These are phyloP conservation scores for Ceratobasidium sp. DNA, from an alignment of 1,284 basidiomycete species.

Conservation along the genomic window DNA sequence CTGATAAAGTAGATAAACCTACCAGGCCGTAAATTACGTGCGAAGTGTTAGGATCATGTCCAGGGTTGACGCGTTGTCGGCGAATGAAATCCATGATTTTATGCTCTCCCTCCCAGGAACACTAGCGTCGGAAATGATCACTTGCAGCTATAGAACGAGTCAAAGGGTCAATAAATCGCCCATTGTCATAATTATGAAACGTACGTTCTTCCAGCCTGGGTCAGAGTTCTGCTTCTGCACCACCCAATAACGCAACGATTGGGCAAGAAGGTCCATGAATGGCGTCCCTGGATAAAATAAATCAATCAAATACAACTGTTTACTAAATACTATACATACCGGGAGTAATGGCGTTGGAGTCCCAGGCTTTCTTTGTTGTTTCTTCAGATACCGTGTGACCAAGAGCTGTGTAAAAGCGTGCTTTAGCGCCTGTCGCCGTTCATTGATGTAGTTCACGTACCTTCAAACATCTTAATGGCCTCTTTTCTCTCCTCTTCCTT, in stretches of 20 bases:
- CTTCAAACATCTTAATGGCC: constrained; percentile 84
- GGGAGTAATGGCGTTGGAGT: constrained; percentile 98
- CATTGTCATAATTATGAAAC: constrained; percentile 45
- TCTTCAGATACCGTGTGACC: constrained; percentile 88
- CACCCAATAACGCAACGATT: constrained; percentile 94
- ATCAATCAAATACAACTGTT: background rate
- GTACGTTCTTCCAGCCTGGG: constrained; percentile 91
- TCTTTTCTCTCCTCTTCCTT: constrained; percentile 87
- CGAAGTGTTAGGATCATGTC: constrained; percentile 92
- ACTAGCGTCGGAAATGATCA: constrained; percentile 95
- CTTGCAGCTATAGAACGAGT: constrained; percentile 69
- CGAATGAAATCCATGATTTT: constrained; percentile 99
- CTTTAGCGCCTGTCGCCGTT: constrained; percentile 1
- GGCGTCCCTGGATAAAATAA: constrained; percentile 69
- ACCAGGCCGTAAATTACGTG: constrained; percentile 98
- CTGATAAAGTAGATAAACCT: constrained; percentile 46
- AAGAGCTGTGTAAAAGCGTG: constrained; percentile 68
- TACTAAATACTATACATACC: constrained; percentile 48
- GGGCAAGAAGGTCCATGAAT: constrained; percentile 94
- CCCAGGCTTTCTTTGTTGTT: constrained; percentile 89
- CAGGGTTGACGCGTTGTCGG: constrained; percentile 83
- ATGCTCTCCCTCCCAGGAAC: constrained; percentile 99
- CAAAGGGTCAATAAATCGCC: constrained; percentile 38
- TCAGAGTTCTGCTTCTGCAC: constrained; percentile 94
- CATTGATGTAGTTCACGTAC: constrained; percentile 52